Evolutionary conservation across 2,329 filamentous ascomycete species (phyloP), one percentile per base, ranked within the genome.

Genomic region (Alternaria conjuncta): DNA sequence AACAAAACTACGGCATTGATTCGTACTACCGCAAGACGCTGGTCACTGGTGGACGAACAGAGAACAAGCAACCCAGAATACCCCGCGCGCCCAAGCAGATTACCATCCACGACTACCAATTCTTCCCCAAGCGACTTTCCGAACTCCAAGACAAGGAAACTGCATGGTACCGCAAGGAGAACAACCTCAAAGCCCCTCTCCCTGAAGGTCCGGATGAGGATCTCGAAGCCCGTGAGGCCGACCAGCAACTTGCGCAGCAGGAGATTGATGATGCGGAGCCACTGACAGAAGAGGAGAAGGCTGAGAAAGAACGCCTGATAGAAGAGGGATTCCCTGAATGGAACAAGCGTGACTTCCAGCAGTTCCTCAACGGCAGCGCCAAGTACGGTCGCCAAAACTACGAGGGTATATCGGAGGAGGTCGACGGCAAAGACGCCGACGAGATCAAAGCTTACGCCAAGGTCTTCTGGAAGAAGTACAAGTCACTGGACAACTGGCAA

Each of bases 261-360:
- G 92, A 96, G 78, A 99, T 99, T 66, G 96, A 99, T 79, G 92
- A 95, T 70, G 94, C 96, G 2, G 90, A 91, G 46, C 89, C 94
- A 0, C 82, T 99, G 70, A 97, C 92, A 0, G 94, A 97, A 74
- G 92, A 93, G 65, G 96, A 99, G 79, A 89, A 92, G 71, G 90
- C 90, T 36, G 92, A 96, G 80, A 99, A 99, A 82, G 88, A 93
- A 66, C 85, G 85, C 32, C 86, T 99, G 59, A 92, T 93, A 2
- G 86, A 90, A 57, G 88, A 96, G 78, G 96, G 96, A 9, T 99
- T 99, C 73, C 90, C 89, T 3, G 90, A 96, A 32, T 99, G 96
- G 96, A 98, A 97, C 82, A 91, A 94, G 73, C 90, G 96, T 72
- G 96, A 99, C 80, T 99, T 98, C 83, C 95, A 98, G 78, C 96